Evolutionary conservation across 306 rosid species (phyloP).

Genomic region (Coriaria nepalensis): DNA sequence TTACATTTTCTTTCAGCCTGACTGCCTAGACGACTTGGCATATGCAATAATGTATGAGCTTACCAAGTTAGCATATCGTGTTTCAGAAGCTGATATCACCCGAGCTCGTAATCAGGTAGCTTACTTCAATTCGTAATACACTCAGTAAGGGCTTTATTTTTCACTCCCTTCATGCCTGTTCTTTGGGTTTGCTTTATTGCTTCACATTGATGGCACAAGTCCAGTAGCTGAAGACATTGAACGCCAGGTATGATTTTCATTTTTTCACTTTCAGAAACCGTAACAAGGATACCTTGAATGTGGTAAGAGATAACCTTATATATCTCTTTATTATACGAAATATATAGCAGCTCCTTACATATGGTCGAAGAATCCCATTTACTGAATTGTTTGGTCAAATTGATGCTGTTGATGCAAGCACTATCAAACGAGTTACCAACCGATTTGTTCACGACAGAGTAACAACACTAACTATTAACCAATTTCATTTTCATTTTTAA

Average conservation of each 20-base stretch:
- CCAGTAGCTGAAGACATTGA: slow-evolving; percentile 89
- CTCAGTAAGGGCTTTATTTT: too few species aligned
- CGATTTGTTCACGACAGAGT: slow-evolving; percentile 86
- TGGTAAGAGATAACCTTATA: too few species aligned
- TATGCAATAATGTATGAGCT: slow-evolving; percentile 75
- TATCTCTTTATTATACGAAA: neutral
- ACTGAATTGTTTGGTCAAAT: slow-evolving; percentile 91
- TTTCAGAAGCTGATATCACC: slow-evolving; percentile 65
- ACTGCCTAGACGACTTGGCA: slow-evolving; percentile 61
- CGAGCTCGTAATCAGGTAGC: slow-evolving; percentile 89
- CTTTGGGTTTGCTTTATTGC: slow-evolving; percentile 18
- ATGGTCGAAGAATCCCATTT: slow-evolving; percentile 84
- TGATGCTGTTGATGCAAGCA: slow-evolving; percentile 84
- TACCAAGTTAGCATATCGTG: slow-evolving; percentile 67
- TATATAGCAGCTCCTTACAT: slow-evolving; percentile 57
- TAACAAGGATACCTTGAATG: too few species aligned
- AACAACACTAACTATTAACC: neutral
- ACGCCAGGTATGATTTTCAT: slow-evolving; percentile 51
- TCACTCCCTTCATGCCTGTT: neutral
- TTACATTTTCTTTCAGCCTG: slow-evolving; percentile 32
- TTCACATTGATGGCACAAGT: slow-evolving; percentile 86
- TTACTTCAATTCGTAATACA: neutral
- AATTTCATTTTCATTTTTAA: too few species aligned
- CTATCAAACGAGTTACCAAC: slow-evolving; percentile 85
- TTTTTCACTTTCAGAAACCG: neutral